phyloP scores from a whole-genome alignment of 1,139 yeast genomes.

The Lodderomyces parapsilosis region DNA sequence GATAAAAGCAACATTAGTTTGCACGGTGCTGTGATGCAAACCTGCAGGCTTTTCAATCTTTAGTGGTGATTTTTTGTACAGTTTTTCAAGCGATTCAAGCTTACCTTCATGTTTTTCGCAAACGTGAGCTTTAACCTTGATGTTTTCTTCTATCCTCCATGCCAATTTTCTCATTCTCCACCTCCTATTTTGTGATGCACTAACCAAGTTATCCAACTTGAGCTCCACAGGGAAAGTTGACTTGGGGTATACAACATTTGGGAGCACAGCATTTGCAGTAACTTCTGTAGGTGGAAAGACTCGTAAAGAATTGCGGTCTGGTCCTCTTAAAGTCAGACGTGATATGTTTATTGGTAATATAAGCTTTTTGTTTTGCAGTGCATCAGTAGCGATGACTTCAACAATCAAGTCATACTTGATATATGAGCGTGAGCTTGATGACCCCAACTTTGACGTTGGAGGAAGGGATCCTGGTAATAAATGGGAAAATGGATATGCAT shows the following conservation, averaged over 20 bases:
- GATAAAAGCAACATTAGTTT: slow-evolving; percentile 25
- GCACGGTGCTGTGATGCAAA: slow-evolving; percentile 42
- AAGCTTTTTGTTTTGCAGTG: slow-evolving; percentile 35
- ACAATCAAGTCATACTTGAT: slow-evolving; percentile 79
- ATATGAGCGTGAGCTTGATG: slow-evolving; percentile 49
- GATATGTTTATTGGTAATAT: slow-evolving; percentile 72
- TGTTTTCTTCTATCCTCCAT: slow-evolving; percentile 89
- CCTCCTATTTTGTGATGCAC: slow-evolving; percentile 52
- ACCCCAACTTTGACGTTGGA: slow-evolving; percentile 66
- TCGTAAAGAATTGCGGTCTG: slow-evolving; percentile 82
- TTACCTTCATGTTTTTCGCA: slow-evolving; percentile 57
- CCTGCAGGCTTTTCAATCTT: slow-evolving; percentile 16
- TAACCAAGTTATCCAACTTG: slow-evolving; percentile 73
- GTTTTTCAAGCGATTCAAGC: slow-evolving; percentile 45
- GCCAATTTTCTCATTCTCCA: slow-evolving; percentile 91
- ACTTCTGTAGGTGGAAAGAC: slow-evolving; percentile 96
- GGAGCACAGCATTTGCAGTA: slow-evolving; percentile 81
- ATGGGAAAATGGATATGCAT: slow-evolving; percentile 94
- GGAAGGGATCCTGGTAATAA: slow-evolving; percentile 89
- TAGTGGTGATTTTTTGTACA: slow-evolving; percentile 28
- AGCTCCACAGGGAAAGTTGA: slow-evolving; percentile 82
- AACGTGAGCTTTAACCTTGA: slow-evolving; percentile 56
- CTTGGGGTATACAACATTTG: slow-evolving; percentile 86
- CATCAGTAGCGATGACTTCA: slow-evolving; percentile 31
- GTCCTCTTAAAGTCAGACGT: slow-evolving; percentile 77